Evolutionary conservation across 1,284 basidiomycete species (phyloP).

Genomic region (Cyathus pygmaeus): DNA sequence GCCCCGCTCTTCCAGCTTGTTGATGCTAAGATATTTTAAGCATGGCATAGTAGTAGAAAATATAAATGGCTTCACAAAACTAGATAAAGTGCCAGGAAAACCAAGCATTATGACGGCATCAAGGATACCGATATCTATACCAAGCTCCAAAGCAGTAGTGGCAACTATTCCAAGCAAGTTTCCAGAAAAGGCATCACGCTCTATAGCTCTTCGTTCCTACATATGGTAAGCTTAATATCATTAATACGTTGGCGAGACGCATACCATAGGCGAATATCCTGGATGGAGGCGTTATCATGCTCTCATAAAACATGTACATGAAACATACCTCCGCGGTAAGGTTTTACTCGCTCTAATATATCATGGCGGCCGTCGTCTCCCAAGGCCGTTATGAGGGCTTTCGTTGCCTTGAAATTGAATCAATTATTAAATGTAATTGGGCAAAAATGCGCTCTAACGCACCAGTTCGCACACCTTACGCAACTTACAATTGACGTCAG

Average conservation of each 20-base stretch:
- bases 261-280: no score
- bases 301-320: not conserved
- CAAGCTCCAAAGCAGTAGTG: constrained; percentile 91
- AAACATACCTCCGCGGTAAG: constrained; percentile 82
- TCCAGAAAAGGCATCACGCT: constrained; percentile 88
- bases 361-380: constrained; percentile 82
- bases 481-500: constrained; percentile 54
- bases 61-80: constrained; percentile 63
- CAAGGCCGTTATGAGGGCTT: constrained; percentile 78
- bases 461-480: constrained; percentile 86
- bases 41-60: constrained; percentile 1
- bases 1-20: constrained; percentile 90
- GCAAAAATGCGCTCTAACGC: constrained; percentile 30
- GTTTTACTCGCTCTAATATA: constrained; percentile 80
- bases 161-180: constrained; percentile 88
- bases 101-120: constrained; percentile 93
- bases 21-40: constrained; percentile 64
- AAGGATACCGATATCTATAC: constrained; percentile 89
- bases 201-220: constrained; percentile 85
- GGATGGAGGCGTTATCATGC: no score
- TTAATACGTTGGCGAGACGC: not conserved
- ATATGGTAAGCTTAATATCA: not conserved
- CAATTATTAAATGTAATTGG: not conserved
- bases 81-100: constrained; percentile 83
- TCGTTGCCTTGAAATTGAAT: constrained; percentile 70